These are phyloP conservation scores for Neurospora discreta DNA, from an alignment of 495 filamentous ascomycete species.

Conservation along the genomic window DNA sequence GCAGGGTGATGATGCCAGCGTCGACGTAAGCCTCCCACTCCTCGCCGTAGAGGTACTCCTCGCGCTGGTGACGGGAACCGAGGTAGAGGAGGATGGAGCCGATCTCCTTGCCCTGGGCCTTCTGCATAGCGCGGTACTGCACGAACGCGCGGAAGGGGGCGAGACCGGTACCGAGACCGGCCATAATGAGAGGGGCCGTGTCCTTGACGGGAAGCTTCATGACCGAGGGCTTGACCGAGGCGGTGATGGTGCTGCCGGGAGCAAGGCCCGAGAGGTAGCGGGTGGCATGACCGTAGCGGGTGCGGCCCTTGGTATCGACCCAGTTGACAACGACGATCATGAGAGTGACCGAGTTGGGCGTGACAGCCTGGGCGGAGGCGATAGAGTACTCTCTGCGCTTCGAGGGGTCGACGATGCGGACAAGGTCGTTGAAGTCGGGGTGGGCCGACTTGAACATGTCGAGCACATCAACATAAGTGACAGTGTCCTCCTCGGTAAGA, in stretches of 20 bases:
- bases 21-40: constrained; percentile 98
- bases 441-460: constrained; percentile 81
- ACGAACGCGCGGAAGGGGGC: constrained; percentile 97
- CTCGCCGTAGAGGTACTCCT: constrained; percentile 98
- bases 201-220: constrained; percentile 85
- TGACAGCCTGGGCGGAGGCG: constrained; percentile 87
- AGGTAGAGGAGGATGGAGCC: constrained; percentile 91
- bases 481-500: constrained; percentile 82
- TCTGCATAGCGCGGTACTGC: constrained; percentile 95
- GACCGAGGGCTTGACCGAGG: constrained; percentile 91
- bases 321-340: constrained; percentile 98
- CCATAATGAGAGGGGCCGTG: constrained; percentile 93
- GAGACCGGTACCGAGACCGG: constrained; percentile 93
- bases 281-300: constrained; percentile 87
- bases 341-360: constrained; percentile 73
- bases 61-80: constrained; percentile 90
- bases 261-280: constrained; percentile 68
- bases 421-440: constrained; percentile 82
- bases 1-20: constrained; percentile 85
- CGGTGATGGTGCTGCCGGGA: constrained; percentile 68
- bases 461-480: constrained; percentile 86
- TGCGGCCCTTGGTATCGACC: constrained; percentile 77
- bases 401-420: constrained; percentile 76
- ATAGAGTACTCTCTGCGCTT: constrained; percentile 98
- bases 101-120: constrained; percentile 87